phyloP scores from a whole-genome alignment of 768 basidiomycete genomes.

The Ramaria sp. region DNA sequence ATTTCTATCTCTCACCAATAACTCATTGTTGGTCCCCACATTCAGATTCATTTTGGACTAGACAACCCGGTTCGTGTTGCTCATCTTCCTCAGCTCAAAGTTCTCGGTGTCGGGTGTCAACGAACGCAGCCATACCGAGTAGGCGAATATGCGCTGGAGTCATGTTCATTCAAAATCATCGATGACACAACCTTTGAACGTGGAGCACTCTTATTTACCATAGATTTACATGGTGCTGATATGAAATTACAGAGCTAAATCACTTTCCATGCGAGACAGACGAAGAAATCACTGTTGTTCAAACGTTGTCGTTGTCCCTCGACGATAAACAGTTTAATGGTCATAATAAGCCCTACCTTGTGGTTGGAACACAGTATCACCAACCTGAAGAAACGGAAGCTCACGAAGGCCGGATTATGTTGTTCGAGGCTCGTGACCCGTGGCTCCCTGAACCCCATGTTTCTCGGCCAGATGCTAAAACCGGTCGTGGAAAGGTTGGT shows the following conservation, averaged over 20 bases:
- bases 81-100: slow-evolving; percentile 40
- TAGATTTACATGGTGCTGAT: not conserved
- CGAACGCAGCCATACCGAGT: slow-evolving; percentile 42
- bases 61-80: slow-evolving; percentile 62
- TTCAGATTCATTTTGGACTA: slow-evolving; percentile 57
- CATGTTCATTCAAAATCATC: slow-evolving; percentile 53
- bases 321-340: slow-evolving; percentile 19
- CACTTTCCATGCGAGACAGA: slow-evolving; percentile 36
- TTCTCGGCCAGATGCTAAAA: slow-evolving; percentile 8
- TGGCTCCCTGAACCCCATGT: not conserved
- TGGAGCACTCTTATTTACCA: slow-evolving; percentile 22
- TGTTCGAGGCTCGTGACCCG: slow-evolving; percentile 26
- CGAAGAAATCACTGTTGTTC: slow-evolving; percentile 55
- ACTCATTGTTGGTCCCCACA: not conserved
- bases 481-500: slow-evolving; percentile 15
- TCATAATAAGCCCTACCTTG: slow-evolving; percentile 19
- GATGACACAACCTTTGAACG: slow-evolving; percentile 55
- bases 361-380: slow-evolving; percentile 28
- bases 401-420: slow-evolving; percentile 48
- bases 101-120: slow-evolving; percentile 57
- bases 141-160: slow-evolving; percentile 34
- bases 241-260: slow-evolving; percentile 30
- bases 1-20: slow-evolving; percentile 1
- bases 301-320: slow-evolving; percentile 18
- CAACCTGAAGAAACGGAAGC: slow-evolving; percentile 21